These are phyloP conservation scores for Podila verticillata DNA, from an alignment of 192 early-diverging fungal genomes.

Conservation along the genomic window DNA sequence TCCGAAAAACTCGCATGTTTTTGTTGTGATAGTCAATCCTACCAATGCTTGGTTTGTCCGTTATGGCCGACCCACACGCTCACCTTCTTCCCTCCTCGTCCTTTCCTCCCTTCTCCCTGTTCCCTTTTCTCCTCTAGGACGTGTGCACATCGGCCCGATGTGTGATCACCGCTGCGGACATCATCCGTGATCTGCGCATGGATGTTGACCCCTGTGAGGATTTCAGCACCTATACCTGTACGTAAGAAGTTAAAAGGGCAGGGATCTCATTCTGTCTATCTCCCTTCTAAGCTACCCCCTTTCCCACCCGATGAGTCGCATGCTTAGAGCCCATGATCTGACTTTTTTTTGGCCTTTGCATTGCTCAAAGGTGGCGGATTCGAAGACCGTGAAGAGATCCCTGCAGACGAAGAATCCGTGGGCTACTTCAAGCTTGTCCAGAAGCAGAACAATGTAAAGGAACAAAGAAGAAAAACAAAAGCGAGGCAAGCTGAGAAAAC, in stretches of 20 bases:
- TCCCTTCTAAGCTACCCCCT: no score
- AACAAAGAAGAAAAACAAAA: conserved; percentile 43
- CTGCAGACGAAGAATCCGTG: conserved; percentile 4
- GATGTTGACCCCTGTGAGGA: conserved; percentile 70
- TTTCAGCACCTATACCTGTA: conserved; percentile 72
- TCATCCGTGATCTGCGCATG: conserved; percentile 61
- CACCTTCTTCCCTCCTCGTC: background rate
- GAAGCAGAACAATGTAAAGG: conserved; percentile 15
- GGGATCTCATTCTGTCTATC: no score
- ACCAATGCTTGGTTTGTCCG: no score
- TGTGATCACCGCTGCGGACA: conserved; percentile 55
- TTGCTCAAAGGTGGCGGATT: conserved; percentile 25
- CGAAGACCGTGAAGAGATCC: conserved; percentile 15
- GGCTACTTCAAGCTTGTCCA: conserved; percentile 14
- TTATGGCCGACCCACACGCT: background rate
- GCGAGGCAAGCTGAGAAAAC: conserved; percentile 46
- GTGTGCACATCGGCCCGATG: conserved; percentile 64
- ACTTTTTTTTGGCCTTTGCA: background rate
- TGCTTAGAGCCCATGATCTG: no score
- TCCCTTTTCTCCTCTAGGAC: background rate
- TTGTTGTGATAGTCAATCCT: background rate
- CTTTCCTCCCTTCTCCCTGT: no score
- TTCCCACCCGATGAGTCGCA: no score
- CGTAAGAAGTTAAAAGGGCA: no score
- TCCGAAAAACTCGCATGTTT: background rate